Evolutionary conservation across 2,329 filamentous ascomycete species (phyloP).

Genomic region (Pyricularia pennisetigena): DNA sequence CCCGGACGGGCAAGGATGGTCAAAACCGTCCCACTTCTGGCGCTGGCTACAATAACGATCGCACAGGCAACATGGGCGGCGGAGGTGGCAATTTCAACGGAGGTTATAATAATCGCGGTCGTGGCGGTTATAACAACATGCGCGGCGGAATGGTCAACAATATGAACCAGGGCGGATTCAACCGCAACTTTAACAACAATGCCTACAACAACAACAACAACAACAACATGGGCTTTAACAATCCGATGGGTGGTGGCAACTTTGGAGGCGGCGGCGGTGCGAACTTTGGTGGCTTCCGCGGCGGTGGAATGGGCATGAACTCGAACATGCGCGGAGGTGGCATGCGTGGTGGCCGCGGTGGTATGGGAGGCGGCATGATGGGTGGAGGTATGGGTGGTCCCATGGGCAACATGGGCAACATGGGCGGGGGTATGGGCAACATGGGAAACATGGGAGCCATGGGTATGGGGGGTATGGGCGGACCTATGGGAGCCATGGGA

Average conservation of each 20-base stretch:
- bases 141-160: constrained; percentile 5
- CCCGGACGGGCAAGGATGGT: constrained; percentile 55
- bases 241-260: constrained; percentile 23
- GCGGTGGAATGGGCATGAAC: constrained; percentile 36
- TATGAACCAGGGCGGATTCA: constrained; percentile 12
- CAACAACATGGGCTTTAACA: constrained; percentile 9
- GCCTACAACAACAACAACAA: constrained; percentile 7
- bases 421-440: constrained; percentile 25
- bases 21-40: constrained; percentile 43
- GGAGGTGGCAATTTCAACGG: constrained; percentile 36
- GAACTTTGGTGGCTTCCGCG: constrained; percentile 33
- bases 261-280: constrained; percentile 33
- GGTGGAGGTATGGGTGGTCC: constrained; percentile 33
- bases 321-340: constrained; percentile 40
- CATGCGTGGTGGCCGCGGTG: constrained; percentile 31
- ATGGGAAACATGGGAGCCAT: constrained; percentile 27
- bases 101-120: constrained; percentile 31
- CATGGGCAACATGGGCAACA: constrained; percentile 28
- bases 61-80: constrained; percentile 29
- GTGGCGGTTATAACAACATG: constrained; percentile 26
- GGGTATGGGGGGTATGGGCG: constrained; percentile 35
- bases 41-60: constrained; percentile 33
- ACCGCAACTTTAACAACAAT: constrained; percentile 16
- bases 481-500: constrained; percentile 38
- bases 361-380: constrained; percentile 38